Conservation (phyloP, 352 stramenopile species). For the Hyaloperonospora brassicae region DNA sequence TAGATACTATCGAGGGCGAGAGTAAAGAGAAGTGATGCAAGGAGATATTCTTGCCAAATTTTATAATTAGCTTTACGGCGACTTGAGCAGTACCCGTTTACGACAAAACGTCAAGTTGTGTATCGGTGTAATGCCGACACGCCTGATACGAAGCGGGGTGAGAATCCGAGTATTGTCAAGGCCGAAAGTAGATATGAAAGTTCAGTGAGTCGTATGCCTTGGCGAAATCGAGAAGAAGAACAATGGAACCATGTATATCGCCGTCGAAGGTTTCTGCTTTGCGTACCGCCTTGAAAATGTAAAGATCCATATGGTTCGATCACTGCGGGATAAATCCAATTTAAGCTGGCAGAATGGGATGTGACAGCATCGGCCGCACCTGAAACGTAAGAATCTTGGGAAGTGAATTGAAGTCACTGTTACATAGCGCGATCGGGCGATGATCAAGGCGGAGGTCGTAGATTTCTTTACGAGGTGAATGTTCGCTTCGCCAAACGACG, state of each 20-base stretch:
- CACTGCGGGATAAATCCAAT: neutral
- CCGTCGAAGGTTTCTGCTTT: too few species aligned
- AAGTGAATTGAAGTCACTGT: neutral
- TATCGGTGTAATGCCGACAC: neutral
- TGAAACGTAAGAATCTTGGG: neutral
- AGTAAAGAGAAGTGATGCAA: too few species aligned
- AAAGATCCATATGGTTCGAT: neutral
- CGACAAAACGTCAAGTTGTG: too few species aligned
- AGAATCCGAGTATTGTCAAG: neutral
- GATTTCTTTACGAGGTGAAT: neutral
- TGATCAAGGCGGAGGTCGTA: too few species aligned
- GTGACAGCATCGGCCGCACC: neutral
- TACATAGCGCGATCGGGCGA: too few species aligned
- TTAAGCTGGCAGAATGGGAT: neutral
- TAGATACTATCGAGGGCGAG: neutral
- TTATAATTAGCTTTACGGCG: too few species aligned
- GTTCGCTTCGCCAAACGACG: neutral
- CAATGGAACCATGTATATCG: neutral
- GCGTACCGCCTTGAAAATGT: slow-evolving; percentile 1
- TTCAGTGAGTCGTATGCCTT: neutral
- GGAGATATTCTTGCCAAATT: too few species aligned
- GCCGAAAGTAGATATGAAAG: too few species aligned
- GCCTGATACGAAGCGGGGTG: neutral
- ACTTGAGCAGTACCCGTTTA: too few species aligned
- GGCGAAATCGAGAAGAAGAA: neutral